Evolutionary conservation across 805 yeast species (phyloP), one percentile per base, ranked within the genome.

Genomic region (Schizosaccharomyces lindneri): DNA sequence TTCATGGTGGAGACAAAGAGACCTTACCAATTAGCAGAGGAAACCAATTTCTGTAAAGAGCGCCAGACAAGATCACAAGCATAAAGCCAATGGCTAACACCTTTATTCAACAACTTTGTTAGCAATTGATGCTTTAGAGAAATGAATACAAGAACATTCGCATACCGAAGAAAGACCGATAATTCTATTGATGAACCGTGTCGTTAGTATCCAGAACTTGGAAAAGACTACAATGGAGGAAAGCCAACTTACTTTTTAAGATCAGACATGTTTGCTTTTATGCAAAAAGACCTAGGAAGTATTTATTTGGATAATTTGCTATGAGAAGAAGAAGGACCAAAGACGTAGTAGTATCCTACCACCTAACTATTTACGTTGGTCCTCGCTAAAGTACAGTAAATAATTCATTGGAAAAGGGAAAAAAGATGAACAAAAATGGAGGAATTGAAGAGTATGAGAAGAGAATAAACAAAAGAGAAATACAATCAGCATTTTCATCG

Each of bases 1-100:
- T 36, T 36, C 3, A 15, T 11, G 9, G 17, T 36, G 3, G 41
- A 5, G 17, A n/a, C 2, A 6, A 1, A 21, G 9, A 27, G 27
- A 27, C 27, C 43, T 15, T 65, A 76, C 79, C 77, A 65, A 85
- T 87, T 48, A 83, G 77, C 63, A 90, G 77, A 46, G 98, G 97
- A 68, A 84, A 81, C 94, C 96, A 93, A 71, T 87, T 88, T 59
- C 86, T 85, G 73, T 81, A 87, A 13, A 93, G 76, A 2, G 93
- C 90, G 61, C 95, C 88, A 59, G 95, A 87, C 43, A 93, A 75
- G 31, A 90, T 85, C 55, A 89, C 87, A 65, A 93, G 75, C 43
- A 93, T 79, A 67, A 90, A 90, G 5, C 98, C 98, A 65, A 87
- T 78, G 0, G 97, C 93, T 39, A 90, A 77, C 59, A 89, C 81